Evolutionary conservation across 1,284 basidiomycete genomes (phyloP), one percentile per base, ranked within the genome.

Genomic region (Termitomyces sp.): DNA sequence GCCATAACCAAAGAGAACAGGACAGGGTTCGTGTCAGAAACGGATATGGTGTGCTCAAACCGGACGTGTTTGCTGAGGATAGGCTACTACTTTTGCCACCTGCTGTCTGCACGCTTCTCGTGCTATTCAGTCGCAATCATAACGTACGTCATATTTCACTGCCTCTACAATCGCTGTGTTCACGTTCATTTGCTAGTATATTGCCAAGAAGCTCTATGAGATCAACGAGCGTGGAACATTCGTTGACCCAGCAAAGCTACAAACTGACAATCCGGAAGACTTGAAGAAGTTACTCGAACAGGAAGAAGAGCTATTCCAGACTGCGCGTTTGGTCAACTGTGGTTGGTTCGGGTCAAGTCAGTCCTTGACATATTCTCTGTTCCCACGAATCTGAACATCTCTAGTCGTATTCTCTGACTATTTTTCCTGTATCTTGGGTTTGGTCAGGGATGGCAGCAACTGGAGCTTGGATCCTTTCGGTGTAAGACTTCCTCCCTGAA

Each of bases 91-190:
- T 92, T 30, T 82, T 94, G 56, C 92, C 93, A 0, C 91, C 91
- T 0, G 82, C 83, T 2, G 82, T 86, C 48, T 83, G 83, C 54
- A 84, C 81, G 7, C 69, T 94, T 21, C 75, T 92, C 24, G 79
- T 94, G 13, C 66, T 93, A 15, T 94, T 95, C 76, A 88, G 80
- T 63, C 77, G 90, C 19, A 92, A 92, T 62, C 92, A 95, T 70
- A 95, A 95, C 65, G 88, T 90, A 58, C 60, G 83, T 70, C n/a
- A n/a, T 13, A 28, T 43, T 26, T 17, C 28, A 24, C 39, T 26
- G 21, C 17, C 5, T 28, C 12, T 9, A 3, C 1, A 15, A 38
- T 6, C n/a, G 28, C 9, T 9, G 1, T 9, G 2, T 42, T 21
- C 9, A 56, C 52, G 15, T 53, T 24, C 31, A 30, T 5, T 21